Evolutionary conservation across 1,139 yeast genomes (phyloP).

Genomic region (Suhomyces chickasaworum): DNA sequence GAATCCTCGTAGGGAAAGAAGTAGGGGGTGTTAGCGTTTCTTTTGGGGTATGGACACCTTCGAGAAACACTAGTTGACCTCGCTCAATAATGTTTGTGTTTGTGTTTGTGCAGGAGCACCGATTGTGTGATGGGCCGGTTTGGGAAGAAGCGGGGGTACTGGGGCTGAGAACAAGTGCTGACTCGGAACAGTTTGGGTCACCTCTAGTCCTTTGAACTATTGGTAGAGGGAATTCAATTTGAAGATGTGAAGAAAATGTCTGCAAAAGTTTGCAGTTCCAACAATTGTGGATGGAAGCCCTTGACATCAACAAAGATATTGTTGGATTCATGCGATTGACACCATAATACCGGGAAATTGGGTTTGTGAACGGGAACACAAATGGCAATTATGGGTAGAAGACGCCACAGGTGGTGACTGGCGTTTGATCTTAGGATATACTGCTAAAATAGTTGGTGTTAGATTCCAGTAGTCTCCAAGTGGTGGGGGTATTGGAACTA

Average conservation of each 20-base stretch:
- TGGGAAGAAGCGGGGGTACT: background rate
- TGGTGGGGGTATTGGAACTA: too few species aligned
- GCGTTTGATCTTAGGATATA: too few species aligned
- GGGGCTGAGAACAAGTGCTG: background rate
- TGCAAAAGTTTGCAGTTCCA: background rate
- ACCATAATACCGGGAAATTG: background rate
- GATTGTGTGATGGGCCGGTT: background rate
- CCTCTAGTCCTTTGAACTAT: background rate
- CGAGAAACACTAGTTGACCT: background rate
- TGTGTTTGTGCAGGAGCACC: background rate
- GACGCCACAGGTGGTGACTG: too few species aligned
- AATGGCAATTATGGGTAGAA: too few species aligned
- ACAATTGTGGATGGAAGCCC: background rate
- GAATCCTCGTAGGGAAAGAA: background rate
- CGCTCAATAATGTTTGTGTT: background rate
- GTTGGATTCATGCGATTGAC: background rate
- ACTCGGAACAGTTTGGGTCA: background rate
- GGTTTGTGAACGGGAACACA: background rate
- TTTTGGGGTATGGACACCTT: background rate
- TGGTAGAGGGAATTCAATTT: background rate
- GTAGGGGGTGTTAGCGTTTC: background rate
- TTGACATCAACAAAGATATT: background rate
- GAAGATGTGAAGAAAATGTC: background rate
- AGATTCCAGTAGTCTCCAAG: too few species aligned
- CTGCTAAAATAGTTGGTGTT: too few species aligned